These are phyloP conservation scores for Coelastrella sp. DNA, from an alignment of 139 green algal genomes.

Conservation along the genomic window DNA sequence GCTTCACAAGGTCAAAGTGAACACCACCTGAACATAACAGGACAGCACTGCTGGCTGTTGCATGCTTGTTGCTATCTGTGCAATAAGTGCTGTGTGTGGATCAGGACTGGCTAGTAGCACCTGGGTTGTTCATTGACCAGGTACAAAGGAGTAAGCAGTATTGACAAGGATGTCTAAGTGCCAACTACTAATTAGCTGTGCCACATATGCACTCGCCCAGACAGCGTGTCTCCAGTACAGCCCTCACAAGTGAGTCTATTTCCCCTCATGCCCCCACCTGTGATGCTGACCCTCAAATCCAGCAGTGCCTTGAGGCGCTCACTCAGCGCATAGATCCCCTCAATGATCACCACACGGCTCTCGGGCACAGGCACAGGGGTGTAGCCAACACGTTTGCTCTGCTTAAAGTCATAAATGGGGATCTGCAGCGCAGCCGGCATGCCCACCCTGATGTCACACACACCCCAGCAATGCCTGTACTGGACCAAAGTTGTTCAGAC, in stretches of 20 bases:
- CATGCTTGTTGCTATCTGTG: no score
- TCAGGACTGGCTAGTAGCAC: no score
- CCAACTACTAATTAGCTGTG: no score
- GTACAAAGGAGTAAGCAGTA: no score
- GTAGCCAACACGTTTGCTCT: constrained; percentile 84
- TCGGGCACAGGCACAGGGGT: constrained; percentile 64
- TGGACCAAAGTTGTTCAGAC: no score
- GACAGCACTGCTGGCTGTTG: neutral
- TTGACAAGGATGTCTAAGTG: no score
- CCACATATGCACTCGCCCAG: no score
- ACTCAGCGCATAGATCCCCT: constrained; percentile 97
- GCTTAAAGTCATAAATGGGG: constrained; percentile 98
- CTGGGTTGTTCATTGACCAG: no score
- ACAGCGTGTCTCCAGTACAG: neutral
- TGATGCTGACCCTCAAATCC: constrained; percentile 92
- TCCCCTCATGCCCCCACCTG: constrained; percentile 15
- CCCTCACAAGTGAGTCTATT: no score
- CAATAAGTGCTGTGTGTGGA: no score
- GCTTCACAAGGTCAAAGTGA: constrained; percentile 98
- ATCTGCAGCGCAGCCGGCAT: constrained; percentile 54
- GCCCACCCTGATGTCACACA: no score
- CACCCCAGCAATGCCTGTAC: neutral
- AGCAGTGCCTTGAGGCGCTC: constrained; percentile 79
- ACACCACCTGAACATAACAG: constrained; percentile 78
- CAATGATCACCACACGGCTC: constrained; percentile 91